Conservation (phyloP, 2,329 filamentous ascomycete genomes). For the Coleophoma eucalyptorum region DNA sequence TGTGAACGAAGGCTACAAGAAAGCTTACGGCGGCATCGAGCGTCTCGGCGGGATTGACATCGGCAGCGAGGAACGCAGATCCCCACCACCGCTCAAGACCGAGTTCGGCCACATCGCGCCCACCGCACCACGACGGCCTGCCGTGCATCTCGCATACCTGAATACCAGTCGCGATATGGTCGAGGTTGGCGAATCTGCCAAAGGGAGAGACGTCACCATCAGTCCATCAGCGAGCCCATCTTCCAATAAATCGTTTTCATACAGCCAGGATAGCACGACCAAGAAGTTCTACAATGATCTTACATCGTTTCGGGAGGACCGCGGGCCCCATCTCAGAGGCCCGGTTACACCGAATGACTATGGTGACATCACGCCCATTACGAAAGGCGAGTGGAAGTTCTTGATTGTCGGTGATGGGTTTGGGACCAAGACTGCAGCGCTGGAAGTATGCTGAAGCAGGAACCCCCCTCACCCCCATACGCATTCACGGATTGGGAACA, state of each 20-base stretch:
- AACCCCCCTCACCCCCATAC: too few species aligned
- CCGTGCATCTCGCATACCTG: constrained; percentile 25
- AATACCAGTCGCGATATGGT: not conserved
- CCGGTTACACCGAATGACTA: constrained; percentile 55
- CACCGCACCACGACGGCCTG: not conserved
- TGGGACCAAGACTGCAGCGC: not conserved
- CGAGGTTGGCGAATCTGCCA: constrained; percentile 17
- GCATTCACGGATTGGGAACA: too few species aligned
- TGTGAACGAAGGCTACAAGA: constrained; percentile 52
- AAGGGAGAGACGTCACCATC: constrained; percentile 13
- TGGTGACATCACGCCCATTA: constrained; percentile 60
- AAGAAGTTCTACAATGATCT: not conserved
- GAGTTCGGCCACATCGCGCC: constrained; percentile 5
- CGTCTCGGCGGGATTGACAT: constrained; percentile 41
- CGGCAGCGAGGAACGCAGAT: constrained; percentile 26
- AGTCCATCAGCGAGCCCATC: not conserved
- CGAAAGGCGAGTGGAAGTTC: constrained; percentile 59
- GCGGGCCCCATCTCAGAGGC: constrained; percentile 32
- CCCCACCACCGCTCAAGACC: constrained; percentile 12
- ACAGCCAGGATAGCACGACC: too few species aligned
- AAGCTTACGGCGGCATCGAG: constrained; percentile 49
- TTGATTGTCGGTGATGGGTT: constrained; percentile 39
- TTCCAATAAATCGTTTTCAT: too few species aligned
- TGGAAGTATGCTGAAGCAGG: not conserved
- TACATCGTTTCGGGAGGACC: constrained; percentile 12